phyloP scores from a whole-genome alignment of 2,329 filamentous ascomycete species.

The Helotiales sp. region DNA sequence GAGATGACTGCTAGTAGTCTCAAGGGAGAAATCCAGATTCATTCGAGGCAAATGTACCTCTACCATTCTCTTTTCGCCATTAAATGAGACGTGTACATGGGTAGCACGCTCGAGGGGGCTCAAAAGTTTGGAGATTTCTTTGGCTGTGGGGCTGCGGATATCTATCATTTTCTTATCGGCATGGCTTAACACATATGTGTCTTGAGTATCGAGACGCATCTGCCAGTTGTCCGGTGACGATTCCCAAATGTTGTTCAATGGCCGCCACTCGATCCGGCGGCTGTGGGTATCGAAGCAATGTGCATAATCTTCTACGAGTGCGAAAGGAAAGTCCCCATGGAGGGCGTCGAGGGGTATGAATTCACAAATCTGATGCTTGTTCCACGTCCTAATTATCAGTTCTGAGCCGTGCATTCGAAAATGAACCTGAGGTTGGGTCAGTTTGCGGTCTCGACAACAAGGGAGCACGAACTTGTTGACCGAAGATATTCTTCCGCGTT shows the following conservation, averaged over 20 bases:
- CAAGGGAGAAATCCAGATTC: conserved; percentile 53
- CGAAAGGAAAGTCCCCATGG: conserved; percentile 11
- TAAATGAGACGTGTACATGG: conserved; percentile 45
- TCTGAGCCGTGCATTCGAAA: conserved; percentile 43
- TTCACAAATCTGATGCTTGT: conserved; percentile 11
- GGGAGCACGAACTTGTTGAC: too few relatives aligned
- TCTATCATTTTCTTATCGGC: conserved; percentile 47
- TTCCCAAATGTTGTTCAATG: conserved; percentile 39
- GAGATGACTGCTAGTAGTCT: conserved; percentile 36
- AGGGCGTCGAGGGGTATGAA: conserved; percentile 1
- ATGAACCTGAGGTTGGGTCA: conserved; percentile 47
- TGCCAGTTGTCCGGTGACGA: conserved; percentile 39
- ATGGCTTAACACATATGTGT: too few relatives aligned
- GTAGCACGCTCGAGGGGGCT: conserved; percentile 44
- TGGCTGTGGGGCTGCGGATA: conserved; percentile 45
- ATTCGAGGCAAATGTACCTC: conserved; percentile 53
- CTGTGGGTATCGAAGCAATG: conserved; percentile 14
- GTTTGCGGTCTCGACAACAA: too few relatives aligned
- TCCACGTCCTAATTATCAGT: conserved; percentile 19
- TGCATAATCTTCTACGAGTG: conserved; percentile 19
- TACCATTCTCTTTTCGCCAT: background rate
- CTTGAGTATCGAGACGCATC: conserved; percentile 17
- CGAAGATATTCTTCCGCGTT: conserved; percentile 36
- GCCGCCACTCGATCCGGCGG: conserved; percentile 32
- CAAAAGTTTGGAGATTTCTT: conserved; percentile 43